Evolutionary conservation across 1,284 basidiomycete species (phyloP).

Genomic region (Irpex sp.): DNA sequence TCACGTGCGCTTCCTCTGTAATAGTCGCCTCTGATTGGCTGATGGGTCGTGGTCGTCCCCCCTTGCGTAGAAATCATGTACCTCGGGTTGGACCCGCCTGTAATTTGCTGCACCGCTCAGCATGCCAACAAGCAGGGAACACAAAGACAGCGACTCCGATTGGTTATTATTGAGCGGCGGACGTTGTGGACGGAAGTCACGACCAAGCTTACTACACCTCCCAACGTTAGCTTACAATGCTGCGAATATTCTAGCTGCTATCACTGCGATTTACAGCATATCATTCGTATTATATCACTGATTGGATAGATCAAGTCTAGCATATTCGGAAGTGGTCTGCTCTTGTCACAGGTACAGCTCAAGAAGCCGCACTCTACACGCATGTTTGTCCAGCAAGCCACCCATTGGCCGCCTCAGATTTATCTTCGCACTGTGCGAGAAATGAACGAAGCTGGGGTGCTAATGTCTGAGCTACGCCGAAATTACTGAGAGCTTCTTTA

Average conservation of each 20-base stretch:
- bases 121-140: neutral
- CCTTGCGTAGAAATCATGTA: conserved; percentile 1
- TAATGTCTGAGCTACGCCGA: neutral
- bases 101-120: neutral
- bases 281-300: too few species aligned
- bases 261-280: too few species aligned
- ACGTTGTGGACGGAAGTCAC: neutral
- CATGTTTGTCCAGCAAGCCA: neutral
- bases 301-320: too few species aligned
- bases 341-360: neutral
- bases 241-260: too few species aligned
- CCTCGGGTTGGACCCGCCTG: conserved; percentile 10
- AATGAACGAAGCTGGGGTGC: neutral
- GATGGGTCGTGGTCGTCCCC: neutral
- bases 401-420: neutral
- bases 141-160: neutral
- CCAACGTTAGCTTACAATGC: neutral
- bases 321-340: too few species aligned
- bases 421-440: neutral
- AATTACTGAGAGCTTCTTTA: neutral
- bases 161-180: neutral
- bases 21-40: conserved; percentile 3
- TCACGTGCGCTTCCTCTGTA: conserved; percentile 10
- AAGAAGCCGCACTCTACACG: neutral
- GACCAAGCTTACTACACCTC: neutral